phyloP scores from a whole-genome alignment of 257 asterid genomes.

The Salvia miltiorrhiza region DNA sequence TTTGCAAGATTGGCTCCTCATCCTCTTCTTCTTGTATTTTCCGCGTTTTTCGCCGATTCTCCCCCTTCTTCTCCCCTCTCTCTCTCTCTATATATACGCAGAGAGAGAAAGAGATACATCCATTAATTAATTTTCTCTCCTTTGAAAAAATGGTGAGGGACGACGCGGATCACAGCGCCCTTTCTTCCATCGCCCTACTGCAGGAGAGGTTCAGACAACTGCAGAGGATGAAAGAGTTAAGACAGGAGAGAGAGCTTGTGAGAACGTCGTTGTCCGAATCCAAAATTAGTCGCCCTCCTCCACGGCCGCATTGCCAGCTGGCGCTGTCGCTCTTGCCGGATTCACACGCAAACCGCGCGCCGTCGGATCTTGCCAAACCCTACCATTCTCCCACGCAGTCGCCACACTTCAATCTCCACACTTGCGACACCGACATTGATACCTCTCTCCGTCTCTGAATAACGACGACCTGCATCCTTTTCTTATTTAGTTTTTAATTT shows the following conservation, averaged over 20 bases:
- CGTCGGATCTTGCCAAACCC: background rate
- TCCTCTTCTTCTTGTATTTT: conserved; percentile 51
- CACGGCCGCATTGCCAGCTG: conserved; percentile 25
- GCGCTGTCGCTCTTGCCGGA: conserved; percentile 43
- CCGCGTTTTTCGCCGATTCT: conserved; percentile 43
- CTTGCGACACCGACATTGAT: conserved; percentile 28
- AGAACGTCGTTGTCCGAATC: conserved; percentile 22
- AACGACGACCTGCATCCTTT: background rate
- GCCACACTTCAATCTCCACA: background rate
- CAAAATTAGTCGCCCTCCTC: background rate
- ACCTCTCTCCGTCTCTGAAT: conserved; percentile 46
- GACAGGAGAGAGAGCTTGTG: conserved; percentile 36
- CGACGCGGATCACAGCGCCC: background rate
- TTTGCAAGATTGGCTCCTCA: conserved; percentile 40
- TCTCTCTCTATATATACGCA: background rate
- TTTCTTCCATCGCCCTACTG: conserved; percentile 52
- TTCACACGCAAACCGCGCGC: conserved; percentile 7
- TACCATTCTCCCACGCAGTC: background rate
- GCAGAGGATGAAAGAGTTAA: conserved; percentile 40
- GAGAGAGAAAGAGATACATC: background rate
- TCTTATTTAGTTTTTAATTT: background rate
- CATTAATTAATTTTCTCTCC: conserved; percentile 7
- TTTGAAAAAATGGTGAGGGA: conserved; percentile 27
- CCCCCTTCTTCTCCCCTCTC: background rate
- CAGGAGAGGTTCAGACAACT: conserved; percentile 47